Percentiles rank a stretch among this genome's conserved stretches.
Evolutionary conservation across 2,329 filamentous ascomycete species (phyloP).

Genomic region (Venturiaceae sp.): DNA sequence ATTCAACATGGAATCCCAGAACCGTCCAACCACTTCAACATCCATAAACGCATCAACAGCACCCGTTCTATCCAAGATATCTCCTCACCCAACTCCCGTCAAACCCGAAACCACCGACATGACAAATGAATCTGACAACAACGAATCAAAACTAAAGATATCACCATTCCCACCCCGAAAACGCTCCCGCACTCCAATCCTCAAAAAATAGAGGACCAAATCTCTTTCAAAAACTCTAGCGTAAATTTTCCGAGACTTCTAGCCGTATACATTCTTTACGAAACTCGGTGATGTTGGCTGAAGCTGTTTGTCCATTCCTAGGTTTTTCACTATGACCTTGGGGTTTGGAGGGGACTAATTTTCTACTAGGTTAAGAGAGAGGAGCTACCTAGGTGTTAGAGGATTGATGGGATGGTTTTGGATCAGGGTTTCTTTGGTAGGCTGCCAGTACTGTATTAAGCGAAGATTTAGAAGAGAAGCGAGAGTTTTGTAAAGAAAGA

Average conservation of each 20-base stretch:
- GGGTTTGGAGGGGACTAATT: background rate
- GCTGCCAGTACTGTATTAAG: too few species aligned
- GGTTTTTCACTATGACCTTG: too few species aligned
- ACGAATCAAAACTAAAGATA: background rate
- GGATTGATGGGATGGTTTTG: background rate
- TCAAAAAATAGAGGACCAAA: background rate
- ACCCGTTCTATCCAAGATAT: background rate
- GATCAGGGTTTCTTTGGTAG: background rate
- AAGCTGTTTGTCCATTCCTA: background rate
- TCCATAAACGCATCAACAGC: too few species aligned
- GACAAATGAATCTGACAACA: background rate
- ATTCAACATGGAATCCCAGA: too few species aligned
- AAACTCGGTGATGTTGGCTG: background rate
- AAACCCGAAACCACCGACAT: background rate
- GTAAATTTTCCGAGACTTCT: background rate
- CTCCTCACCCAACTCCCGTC: background rate
- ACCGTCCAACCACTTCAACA: too few species aligned
- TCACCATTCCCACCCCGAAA: background rate
- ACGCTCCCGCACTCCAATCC: background rate
- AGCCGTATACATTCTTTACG: background rate
- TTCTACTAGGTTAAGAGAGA: background rate
- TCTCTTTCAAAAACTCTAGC: background rate
- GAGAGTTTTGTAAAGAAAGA: too few species aligned
- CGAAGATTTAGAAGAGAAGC: too few species aligned
- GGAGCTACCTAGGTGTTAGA: background rate